Base-by-base conservation (phyloP, 352 stramenopile genomes). In the Thalassiosira exigua region DNA sequence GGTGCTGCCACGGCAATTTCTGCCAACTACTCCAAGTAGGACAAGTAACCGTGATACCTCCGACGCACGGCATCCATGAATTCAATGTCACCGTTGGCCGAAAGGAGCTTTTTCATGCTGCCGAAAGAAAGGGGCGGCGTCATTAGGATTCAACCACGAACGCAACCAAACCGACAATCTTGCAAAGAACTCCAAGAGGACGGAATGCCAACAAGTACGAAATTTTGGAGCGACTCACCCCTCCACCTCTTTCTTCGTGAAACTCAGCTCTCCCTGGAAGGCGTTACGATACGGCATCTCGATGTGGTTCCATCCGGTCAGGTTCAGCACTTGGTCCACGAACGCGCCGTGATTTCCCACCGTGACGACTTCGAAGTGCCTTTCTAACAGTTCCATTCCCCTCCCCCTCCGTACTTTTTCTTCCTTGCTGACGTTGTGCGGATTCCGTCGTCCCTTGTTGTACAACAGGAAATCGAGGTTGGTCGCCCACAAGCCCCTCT, bases 51-150 rank as follows among this genome's bases (percentile, higher is more conserved):
- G 58, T 85, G 66, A 59, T 81, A 85, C 12, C 78, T 21, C 60
- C 79, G 71, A n/a, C 42, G 78, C 26, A 81, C 77, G 33, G 77
- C 77, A 72, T 85, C 77, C 41, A 85, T 75, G 71, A 85, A 85
- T 32, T 56, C 32, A 9, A 78, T 62, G 65, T 81, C 77, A 27
- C 77, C 77, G 64, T 85, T 85, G 33, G 44, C 50, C 17, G 41
- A 22, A 24, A 78, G 50, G 30, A 71, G 32, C 59, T 78, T 78
- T 33, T 78, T 46, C 69, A 78, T 53, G 3, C 36, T n/a, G n/a
- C n/a, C n/a, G n/a, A n/a, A n/a, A n/a, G n/a, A n/a, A n/a, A n/a
- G n/a, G n/a, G n/a, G n/a, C n/a, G n/a, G n/a, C n/a, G n/a, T n/a
- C n/a, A n/a, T n/a, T n/a, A n/a, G n/a, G n/a, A n/a, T n/a, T n/a